Evolutionary conservation across 2,329 filamentous ascomycete species (phyloP).

Genomic region (Claviceps humidiphila): DNA sequence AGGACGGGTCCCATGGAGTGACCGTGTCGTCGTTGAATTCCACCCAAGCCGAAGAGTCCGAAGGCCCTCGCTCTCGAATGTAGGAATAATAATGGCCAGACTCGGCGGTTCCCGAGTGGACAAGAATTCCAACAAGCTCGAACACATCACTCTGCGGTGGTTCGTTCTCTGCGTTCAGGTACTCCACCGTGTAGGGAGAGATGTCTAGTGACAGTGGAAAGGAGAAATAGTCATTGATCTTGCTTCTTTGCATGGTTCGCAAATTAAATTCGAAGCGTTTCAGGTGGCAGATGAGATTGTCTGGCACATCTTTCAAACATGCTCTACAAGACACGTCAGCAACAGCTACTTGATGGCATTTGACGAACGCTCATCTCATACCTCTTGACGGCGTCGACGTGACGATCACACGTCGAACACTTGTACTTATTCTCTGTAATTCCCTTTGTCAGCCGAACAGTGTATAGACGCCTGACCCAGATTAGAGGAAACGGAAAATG

Average conservation of each 20-base stretch:
- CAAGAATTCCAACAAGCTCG: conserved; percentile 85
- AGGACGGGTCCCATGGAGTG: conserved; percentile 56
- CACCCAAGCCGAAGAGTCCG: conserved; percentile 50
- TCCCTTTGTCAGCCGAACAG: neutral
- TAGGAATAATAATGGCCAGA: conserved; percentile 97
- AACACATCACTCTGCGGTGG: conserved; percentile 57
- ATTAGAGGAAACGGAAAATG: neutral
- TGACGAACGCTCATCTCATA: conserved; percentile 18
- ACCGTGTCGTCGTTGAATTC: conserved; percentile 93
- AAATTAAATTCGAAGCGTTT: conserved; percentile 80
- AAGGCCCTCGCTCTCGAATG: conserved; percentile 62
- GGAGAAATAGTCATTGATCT: conserved; percentile 90
- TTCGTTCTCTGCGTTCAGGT: conserved; percentile 50
- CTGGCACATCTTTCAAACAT: conserved; percentile 81
- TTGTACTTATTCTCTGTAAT: conserved; percentile 89
- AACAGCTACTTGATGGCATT: neutral
- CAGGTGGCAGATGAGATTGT: conserved; percentile 90
- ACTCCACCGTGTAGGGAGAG: conserved; percentile 77
- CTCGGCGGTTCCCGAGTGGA: conserved; percentile 85
- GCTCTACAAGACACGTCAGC: conserved; percentile 38
- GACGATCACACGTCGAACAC: conserved; percentile 75
- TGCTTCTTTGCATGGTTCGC: conserved; percentile 64
- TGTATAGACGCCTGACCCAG: neutral
- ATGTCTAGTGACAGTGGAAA: conserved; percentile 80
- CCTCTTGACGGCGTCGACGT: conserved; percentile 89